A percentile compares a stretch with the other conserved stretches of the same genome.
phyloP scores from a whole-genome alignment of 139 green algal genomes.

The Coelastrella sp. region DNA sequence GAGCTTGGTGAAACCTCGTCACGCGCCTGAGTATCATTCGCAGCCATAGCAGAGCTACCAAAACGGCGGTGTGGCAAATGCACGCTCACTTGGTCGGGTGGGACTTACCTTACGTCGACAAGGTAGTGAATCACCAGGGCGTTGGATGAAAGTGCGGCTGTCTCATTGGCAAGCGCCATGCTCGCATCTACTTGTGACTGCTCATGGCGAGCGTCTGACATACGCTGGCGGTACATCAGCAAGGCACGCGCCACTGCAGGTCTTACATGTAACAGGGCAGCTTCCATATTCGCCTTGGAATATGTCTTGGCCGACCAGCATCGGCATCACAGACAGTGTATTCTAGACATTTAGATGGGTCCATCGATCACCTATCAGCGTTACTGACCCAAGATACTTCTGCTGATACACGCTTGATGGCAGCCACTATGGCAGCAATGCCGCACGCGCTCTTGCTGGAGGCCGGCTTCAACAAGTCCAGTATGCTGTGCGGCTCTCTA shows the following conservation, averaged over 20 bases:
- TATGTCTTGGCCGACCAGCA: neutral
- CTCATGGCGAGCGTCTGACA: neutral
- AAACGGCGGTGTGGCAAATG: too few relatives aligned
- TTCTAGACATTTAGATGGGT: neutral
- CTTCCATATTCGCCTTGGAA: neutral
- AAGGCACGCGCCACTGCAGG: neutral
- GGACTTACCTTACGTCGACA: too few relatives aligned
- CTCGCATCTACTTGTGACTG: neutral
- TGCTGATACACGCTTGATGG: neutral
- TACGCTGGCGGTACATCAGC: neutral
- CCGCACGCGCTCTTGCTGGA: neutral
- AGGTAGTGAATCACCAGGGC: too few relatives aligned
- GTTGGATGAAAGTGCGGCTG: too few relatives aligned
- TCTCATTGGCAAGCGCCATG: neutral
- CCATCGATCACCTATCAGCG: neutral
- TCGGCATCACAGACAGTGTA: neutral
- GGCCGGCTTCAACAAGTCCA: neutral
- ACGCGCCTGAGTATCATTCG: too few relatives aligned
- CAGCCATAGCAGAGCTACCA: too few relatives aligned
- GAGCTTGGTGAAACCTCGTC: too few relatives aligned
- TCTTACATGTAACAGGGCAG: neutral
- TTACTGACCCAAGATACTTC: neutral
- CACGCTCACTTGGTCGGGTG: too few relatives aligned
- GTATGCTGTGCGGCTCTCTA: neutral
- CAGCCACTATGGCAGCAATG: neutral